Evolutionary conservation across 495 filamentous ascomycete genomes (phyloP).

Genomic region (Hypoxylon subgilvum): DNA sequence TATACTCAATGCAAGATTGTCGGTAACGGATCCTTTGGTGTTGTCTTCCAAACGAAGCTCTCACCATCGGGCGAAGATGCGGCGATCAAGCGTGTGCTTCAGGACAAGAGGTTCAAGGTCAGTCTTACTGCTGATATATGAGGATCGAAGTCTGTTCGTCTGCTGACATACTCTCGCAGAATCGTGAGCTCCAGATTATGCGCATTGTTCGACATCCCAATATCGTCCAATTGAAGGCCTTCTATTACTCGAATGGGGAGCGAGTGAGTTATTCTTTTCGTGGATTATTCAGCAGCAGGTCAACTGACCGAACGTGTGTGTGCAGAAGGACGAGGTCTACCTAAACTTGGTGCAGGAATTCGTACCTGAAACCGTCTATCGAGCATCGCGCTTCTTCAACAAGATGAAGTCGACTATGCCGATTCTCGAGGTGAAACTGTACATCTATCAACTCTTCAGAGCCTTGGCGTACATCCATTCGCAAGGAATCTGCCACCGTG

Average conservation of each 20-base stretch:
- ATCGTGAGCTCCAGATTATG: constrained; percentile 99
- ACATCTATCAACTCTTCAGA: constrained; percentile 99
- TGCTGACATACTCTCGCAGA: constrained; percentile 63
- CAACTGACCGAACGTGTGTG: constrained; percentile 33
- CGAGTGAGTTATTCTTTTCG: no score
- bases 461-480: constrained; percentile 99
- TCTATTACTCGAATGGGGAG: constrained; percentile 99
- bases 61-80: constrained; percentile 96
- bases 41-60: constrained; percentile 98
- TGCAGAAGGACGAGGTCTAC: constrained; percentile 97
- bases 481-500: constrained; percentile 97
- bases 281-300: no score
- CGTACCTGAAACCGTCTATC: constrained; percentile 97
- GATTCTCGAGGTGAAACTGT: constrained; percentile 96
- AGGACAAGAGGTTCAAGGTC: constrained; percentile 99
- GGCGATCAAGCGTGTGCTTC: constrained; percentile 96
- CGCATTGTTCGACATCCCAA: constrained; percentile 98
- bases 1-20: constrained; percentile 99
- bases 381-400: constrained; percentile 98
- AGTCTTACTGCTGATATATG: constrained; percentile 17
- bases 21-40: constrained; percentile 98
- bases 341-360: constrained; percentile 98
- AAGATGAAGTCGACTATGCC: constrained; percentile 99
- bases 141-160: not conserved
- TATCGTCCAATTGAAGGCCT: constrained; percentile 97